Base-by-base conservation (phyloP, 192 early-diverging fungal genomes). In the Piromyces finnis region DNA sequence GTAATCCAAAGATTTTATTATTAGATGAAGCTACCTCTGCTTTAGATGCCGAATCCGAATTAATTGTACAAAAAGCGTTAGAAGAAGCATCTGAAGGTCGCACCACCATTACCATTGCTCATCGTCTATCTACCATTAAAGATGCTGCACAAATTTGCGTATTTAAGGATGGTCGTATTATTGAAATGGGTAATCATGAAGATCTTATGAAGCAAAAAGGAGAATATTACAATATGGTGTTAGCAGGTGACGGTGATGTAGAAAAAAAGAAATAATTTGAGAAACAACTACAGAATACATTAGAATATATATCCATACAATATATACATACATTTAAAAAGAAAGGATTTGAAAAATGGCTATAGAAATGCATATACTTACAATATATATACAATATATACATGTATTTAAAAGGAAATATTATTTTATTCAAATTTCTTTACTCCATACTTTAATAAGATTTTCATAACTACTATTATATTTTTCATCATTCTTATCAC, bases 31-130 rank as follows among this genome's bases (percentile, higher is more conserved):
- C 93, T 32, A 94, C 93, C 4, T 90, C 90, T 27, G 92, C 93
- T 28, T 81, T 94, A 77, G 93, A 94, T 82, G 88, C 88, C 32
- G 89, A 91, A 80, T 88, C 88, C 77, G 93, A 94, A 81, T 91
- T 91, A 81, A 68, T 68, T 68, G 51, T 68, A 0, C 51, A 68
- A 68, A 26, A 68, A n/a, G 51, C 51, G 0, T n/a, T 68, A 68
- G 51, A 68, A 68, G 51, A 68, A 26, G 51, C 51, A 68, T 68
- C 51, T n/a, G 3, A 27, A n/a, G 51, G 51, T 11, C 2, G 51
- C 0, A 68, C 51, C 18, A 68, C 51, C 3, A 27, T 68, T n/a
- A 68, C 51, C 26, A 68, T 68, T n/a, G 51, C 51, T 11, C 51
- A 68, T 68, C 51, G 51, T 5, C n/a, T 68, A 68, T 68, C 51